Percentiles rank a stretch among this genome's conserved stretches.
phyloP scores from a whole-genome alignment of 805 yeast species.

The Saturnispora quitensis region DNA sequence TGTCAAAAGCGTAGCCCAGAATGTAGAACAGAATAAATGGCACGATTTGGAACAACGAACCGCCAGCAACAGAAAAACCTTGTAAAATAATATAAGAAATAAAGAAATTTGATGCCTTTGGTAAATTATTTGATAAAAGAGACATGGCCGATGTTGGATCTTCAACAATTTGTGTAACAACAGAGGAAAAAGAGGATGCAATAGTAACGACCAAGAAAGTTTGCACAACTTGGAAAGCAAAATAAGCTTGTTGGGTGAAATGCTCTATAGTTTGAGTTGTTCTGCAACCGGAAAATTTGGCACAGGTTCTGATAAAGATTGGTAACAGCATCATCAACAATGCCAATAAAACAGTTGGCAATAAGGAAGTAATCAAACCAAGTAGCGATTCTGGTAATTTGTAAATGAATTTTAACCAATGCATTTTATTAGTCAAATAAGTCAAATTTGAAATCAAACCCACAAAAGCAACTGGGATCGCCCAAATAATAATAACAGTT shows the following conservation, averaged over 20 bases:
- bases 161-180: slow-evolving; percentile 51
- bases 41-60: slow-evolving; percentile 53
- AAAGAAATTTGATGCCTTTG: slow-evolving; percentile 65
- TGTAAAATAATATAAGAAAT: slow-evolving; percentile 60
- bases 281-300: slow-evolving; percentile 47
- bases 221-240: slow-evolving; percentile 63
- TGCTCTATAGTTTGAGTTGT: slow-evolving; percentile 50
- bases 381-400: slow-evolving; percentile 43
- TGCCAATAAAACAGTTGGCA: slow-evolving; percentile 60
- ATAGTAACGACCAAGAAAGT: slow-evolving; percentile 63
- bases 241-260: slow-evolving; percentile 59
- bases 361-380: slow-evolving; percentile 59
- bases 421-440: slow-evolving; percentile 47
- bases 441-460: slow-evolving; percentile 66
- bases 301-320: slow-evolving; percentile 54
- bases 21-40: slow-evolving; percentile 51
- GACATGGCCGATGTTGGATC: slow-evolving; percentile 50
- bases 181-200: slow-evolving; percentile 63
- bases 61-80: slow-evolving; percentile 58
- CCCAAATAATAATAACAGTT: slow-evolving; percentile 58
- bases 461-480: slow-evolving; percentile 71
- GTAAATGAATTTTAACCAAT: slow-evolving; percentile 47
- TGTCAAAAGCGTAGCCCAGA: slow-evolving; percentile 48
- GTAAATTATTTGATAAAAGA: slow-evolving; percentile 57
- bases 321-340: slow-evolving; percentile 61